phyloP scores from a whole-genome alignment of 2,329 filamentous ascomycete species.

The Aspergillus versicolor region DNA sequence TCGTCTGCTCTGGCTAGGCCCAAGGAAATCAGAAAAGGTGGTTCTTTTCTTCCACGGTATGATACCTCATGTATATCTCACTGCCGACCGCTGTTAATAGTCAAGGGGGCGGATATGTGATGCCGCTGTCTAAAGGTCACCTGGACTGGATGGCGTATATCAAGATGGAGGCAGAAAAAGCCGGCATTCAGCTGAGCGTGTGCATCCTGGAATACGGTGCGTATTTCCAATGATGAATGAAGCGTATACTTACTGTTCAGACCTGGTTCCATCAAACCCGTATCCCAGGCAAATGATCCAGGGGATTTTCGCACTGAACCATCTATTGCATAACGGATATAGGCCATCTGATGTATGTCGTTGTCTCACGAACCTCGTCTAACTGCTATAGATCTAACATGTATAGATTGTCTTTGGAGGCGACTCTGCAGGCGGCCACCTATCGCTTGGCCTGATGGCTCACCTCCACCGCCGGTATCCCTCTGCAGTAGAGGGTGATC shows the following conservation, averaged over 20 bases:
- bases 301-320: conserved; percentile 16
- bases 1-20: conserved; percentile 19
- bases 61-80: too few species aligned
- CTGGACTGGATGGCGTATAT: conserved; percentile 24
- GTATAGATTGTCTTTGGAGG: conserved; percentile 21
- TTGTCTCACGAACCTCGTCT: background rate
- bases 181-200: conserved; percentile 13
- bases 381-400: background rate
- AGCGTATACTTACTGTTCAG: conserved; percentile 1
- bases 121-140: conserved; percentile 22
- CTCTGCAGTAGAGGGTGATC: background rate
- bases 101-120: conserved; percentile 23
- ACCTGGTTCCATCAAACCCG: conserved; percentile 15
- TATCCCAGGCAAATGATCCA: conserved; percentile 25
- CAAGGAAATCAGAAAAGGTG: conserved; percentile 14
- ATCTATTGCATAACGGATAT: conserved; percentile 18
- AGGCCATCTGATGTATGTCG: conserved; percentile 11
- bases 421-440: conserved; percentile 25
- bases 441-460: conserved; percentile 16
- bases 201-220: conserved; percentile 19
- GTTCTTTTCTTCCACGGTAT: conserved; percentile 25
- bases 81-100: background rate
- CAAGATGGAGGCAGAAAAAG: conserved; percentile 6
- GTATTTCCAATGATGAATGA: background rate
- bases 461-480: background rate